A percentile compares a stretch with the other conserved stretches of the same genome.
phyloP scores from a whole-genome alignment of 441 rosid species.

The Theobroma grandiflorum region DNA sequence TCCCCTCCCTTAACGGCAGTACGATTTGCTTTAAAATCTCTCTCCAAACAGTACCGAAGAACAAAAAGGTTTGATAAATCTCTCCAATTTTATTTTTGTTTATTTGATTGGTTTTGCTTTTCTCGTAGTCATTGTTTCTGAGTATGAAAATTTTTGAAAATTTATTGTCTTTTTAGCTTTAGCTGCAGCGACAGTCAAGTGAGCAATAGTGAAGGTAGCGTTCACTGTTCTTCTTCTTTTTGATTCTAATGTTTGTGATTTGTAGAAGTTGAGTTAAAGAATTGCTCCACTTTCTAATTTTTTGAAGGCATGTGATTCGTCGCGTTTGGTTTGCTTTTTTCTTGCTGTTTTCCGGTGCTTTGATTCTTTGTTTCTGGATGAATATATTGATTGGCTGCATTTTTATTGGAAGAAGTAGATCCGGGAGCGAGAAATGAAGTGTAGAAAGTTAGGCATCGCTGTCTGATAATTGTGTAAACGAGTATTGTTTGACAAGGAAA shows the following conservation, averaged over 20 bases:
- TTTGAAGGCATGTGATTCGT: background rate
- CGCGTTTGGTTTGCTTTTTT: conserved; percentile 2
- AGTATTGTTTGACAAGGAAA: background rate
- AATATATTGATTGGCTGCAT: background rate
- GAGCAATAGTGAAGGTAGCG: background rate
- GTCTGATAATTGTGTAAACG: background rate
- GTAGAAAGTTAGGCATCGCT: background rate
- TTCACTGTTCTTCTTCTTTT: background rate
- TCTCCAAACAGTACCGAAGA: background rate
- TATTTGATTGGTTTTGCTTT: background rate
- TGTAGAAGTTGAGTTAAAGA: background rate
- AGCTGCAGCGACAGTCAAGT: background rate
- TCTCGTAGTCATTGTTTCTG: background rate
- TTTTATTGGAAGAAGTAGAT: background rate
- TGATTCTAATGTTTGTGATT: background rate
- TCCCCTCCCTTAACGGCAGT: too few relatives aligned
- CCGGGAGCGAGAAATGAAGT: background rate
- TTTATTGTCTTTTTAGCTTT: background rate
- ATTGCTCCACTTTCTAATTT: conserved; percentile 3
- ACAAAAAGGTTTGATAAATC: background rate
- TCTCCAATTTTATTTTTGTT: background rate
- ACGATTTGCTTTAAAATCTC: background rate
- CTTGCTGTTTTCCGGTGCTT: background rate
- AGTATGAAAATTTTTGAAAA: background rate
- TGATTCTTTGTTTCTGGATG: background rate